A percentile compares a stretch with the other conserved stretches of the same genome.
phyloP scores from a whole-genome alignment of 768 basidiomycete genomes.

The Psilocybe cyanescens region DNA sequence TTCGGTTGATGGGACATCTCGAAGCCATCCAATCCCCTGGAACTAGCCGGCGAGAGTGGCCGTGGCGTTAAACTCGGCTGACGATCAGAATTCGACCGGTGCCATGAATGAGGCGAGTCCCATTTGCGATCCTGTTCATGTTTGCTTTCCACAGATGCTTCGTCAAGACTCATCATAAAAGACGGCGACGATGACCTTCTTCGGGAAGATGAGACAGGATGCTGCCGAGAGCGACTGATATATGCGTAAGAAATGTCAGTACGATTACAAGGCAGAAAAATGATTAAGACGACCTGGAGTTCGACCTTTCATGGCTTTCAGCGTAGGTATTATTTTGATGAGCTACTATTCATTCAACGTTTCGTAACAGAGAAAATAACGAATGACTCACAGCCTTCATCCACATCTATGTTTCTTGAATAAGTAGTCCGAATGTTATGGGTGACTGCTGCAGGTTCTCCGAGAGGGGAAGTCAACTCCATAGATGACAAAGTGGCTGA shows the following conservation, averaged over 20 bases:
- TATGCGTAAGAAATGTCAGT: neutral
- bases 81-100: conserved; percentile 10
- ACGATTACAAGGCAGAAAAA: neutral
- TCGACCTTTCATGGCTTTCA: neutral
- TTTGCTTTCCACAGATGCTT: conserved; percentile 18
- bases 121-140: conserved; percentile 67
- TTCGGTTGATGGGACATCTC: neutral
- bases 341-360: neutral
- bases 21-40: neutral
- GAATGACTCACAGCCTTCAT: neutral
- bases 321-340: neutral
- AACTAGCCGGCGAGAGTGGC: neutral
- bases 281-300: neutral
- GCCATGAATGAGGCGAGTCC: conserved; percentile 72
- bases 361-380: neutral
- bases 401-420: too few species aligned
- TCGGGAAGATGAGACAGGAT: neutral
- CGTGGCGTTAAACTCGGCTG: neutral
- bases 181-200: neutral
- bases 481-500: neutral
- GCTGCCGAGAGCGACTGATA: too few species aligned
- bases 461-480: conserved; percentile 1
- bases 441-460: neutral
- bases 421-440: neutral
- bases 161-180: neutral